These are phyloP conservation scores for Schrenkiella parvula DNA, from an alignment of 345 rosid genomes.

Conservation along the genomic window DNA sequence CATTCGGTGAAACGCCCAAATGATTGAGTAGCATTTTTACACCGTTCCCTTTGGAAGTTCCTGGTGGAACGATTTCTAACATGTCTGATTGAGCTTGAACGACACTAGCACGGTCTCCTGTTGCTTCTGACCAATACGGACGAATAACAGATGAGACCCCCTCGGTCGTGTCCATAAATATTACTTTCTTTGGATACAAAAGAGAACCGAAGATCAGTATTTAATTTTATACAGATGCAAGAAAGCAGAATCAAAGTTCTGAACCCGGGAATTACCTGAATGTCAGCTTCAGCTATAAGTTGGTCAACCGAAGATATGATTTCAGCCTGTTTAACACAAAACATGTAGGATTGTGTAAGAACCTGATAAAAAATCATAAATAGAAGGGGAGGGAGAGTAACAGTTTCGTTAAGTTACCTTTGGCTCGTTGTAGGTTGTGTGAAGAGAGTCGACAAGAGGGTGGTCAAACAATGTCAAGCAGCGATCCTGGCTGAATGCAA, in stretches of 20 bases:
- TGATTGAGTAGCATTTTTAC: constrained; percentile 72
- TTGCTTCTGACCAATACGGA: constrained; percentile 87
- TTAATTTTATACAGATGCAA: background rate
- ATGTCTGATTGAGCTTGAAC: constrained; percentile 80
- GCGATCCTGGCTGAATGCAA: constrained; percentile 77
- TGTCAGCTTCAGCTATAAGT: constrained; percentile 61
- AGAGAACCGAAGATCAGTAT: background rate
- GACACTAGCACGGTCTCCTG: constrained; percentile 55
- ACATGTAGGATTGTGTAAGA: background rate
- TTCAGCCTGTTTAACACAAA: constrained; percentile 64
- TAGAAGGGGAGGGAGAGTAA: constrained; percentile 1
- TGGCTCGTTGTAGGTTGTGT: constrained; percentile 72
- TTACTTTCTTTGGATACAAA: constrained; percentile 57
- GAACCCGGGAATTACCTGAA: constrained; percentile 59
- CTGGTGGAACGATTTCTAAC: constrained; percentile 84
- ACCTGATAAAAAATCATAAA: background rate
- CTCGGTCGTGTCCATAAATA: constrained; percentile 69
- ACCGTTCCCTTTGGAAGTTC: constrained; percentile 87
- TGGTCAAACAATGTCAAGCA: constrained; percentile 85
- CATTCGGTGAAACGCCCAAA: constrained; percentile 59
- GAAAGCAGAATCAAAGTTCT: background rate
- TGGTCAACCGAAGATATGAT: constrained; percentile 72
- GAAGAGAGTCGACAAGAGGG: constrained; percentile 73
- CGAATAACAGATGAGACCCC: constrained; percentile 58
- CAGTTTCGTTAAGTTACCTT: constrained; percentile 47